Evolutionary conservation across 768 basidiomycete genomes (phyloP).

Genomic region (Butyriboletus loyo): DNA sequence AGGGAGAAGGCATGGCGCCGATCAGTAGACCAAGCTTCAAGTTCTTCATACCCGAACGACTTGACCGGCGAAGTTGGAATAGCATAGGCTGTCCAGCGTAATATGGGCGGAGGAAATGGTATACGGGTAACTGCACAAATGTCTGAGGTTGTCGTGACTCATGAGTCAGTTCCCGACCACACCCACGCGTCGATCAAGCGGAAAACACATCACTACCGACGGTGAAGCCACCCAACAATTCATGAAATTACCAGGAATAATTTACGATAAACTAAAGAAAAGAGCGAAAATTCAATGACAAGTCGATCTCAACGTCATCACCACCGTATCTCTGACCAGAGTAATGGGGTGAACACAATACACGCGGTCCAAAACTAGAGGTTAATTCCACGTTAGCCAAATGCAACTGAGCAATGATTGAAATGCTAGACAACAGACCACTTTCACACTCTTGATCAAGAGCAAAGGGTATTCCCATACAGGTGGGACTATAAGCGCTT

Average conservation of each 20-base stretch:
- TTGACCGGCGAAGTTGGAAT: not conserved
- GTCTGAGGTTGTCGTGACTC: not conserved
- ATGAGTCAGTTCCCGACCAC: not conserved
- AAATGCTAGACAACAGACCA: conserved; percentile 52
- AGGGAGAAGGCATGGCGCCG: not conserved
- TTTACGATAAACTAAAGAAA: not conserved
- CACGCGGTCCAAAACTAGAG: conserved; percentile 88
- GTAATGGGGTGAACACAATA: conserved; percentile 81
- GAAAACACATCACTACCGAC: not conserved
- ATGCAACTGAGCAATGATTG: not conserved
- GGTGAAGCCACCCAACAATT: not conserved
- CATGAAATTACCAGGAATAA: conserved; percentile 9
- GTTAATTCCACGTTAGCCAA: not conserved
- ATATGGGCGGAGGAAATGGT: not conserved
- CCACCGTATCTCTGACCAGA: conserved; percentile 87
- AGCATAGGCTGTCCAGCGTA: not conserved
- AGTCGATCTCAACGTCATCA: conserved; percentile 37
- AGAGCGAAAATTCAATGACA: not conserved
- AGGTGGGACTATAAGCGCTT: conserved; percentile 39
- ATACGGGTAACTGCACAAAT: not conserved
- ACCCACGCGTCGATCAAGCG: not conserved
- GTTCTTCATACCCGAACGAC: not conserved
- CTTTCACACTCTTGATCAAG: conserved; percentile 55
- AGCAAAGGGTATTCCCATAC: conserved; percentile 69
- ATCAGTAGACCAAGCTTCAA: not conserved